Conservation (phyloP, 306 rosid species). For the Dryas octopetala region DNA sequence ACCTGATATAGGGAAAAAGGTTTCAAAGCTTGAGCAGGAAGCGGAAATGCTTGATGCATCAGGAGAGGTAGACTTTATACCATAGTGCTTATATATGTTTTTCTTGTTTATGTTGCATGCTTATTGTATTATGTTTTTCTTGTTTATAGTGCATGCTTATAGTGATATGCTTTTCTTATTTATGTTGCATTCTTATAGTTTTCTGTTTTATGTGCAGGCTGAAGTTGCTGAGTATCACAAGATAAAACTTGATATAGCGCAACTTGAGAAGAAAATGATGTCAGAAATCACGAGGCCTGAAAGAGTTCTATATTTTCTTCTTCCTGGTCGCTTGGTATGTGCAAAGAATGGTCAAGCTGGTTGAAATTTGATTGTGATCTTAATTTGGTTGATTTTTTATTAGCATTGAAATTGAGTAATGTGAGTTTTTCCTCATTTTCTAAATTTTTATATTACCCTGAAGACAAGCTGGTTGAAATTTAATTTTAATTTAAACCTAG, state of each 20-base stretch:
- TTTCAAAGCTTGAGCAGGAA: conserved; percentile 81
- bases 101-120: conserved; percentile 16
- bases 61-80: conserved; percentile 65
- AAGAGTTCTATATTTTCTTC: conserved; percentile 78
- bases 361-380: neutral
- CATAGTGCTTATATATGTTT: conserved; percentile 15
- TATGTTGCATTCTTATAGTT: neutral
- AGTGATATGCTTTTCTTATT: conserved; percentile 11
- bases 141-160: neutral
- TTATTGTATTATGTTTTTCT: neutral
- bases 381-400: neutral
- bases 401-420: neutral
- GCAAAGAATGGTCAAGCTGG: conserved; percentile 1
- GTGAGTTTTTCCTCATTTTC: neutral
- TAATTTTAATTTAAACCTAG: neutral
- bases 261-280: conserved; percentile 91
- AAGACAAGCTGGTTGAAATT: neutral
- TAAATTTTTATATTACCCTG: neutral
- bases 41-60: conserved; percentile 82
- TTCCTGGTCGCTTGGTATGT: conserved; percentile 96
- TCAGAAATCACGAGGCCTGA: conserved; percentile 89
- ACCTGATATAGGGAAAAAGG: conserved; percentile 84
- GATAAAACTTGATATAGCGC: conserved; percentile 76
- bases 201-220: conserved; percentile 50
- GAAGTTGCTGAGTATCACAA: conserved; percentile 88